These are phyloP conservation scores for Solanum medicagineum DNA, from an alignment of 257 asterid genomes.

Conservation along the genomic window DNA sequence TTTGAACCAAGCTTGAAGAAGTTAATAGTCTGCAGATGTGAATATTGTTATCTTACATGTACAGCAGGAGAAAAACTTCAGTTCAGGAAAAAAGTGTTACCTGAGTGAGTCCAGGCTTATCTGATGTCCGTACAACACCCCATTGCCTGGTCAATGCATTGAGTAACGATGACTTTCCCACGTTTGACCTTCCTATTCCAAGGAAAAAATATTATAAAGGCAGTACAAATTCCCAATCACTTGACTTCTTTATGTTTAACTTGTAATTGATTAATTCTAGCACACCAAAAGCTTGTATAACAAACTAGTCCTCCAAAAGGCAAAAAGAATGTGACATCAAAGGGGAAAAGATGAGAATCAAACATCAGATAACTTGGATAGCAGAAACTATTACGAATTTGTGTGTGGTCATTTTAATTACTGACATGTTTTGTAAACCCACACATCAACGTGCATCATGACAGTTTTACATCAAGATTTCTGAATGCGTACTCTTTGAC, in stretches of 20 bases:
- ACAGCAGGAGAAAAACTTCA: slow-evolving; percentile 3
- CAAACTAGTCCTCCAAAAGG: neutral
- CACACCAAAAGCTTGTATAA: neutral
- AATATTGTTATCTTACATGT: slow-evolving; percentile 7
- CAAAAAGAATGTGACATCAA: neutral
- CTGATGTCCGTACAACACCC: slow-evolving; percentile 97
- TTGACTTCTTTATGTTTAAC: neutral
- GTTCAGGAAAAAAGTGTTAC: slow-evolving; percentile 18
- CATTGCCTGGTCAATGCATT: slow-evolving; percentile 90
- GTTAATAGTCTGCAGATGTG: slow-evolving; percentile 56
- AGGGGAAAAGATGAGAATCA: neutral
- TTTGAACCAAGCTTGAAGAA: slow-evolving; percentile 81
- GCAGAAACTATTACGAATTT: neutral
- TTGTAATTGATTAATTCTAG: neutral
- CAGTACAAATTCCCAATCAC: neutral
- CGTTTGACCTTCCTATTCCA: slow-evolving; percentile 79
- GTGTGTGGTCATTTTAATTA: neutral
- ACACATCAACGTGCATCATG: neutral
- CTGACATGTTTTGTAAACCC: neutral
- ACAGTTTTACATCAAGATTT: neutral
- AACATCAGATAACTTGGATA: neutral
- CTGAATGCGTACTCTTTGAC: neutral
- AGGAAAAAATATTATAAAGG: neutral
- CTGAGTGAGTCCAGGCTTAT: slow-evolving; percentile 99
- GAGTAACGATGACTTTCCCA: slow-evolving; percentile 90